Evolutionary conservation across 2,329 filamentous ascomycete species (phyloP), one percentile per base, ranked within the genome.

Genomic region (Monilinia polystroma): DNA sequence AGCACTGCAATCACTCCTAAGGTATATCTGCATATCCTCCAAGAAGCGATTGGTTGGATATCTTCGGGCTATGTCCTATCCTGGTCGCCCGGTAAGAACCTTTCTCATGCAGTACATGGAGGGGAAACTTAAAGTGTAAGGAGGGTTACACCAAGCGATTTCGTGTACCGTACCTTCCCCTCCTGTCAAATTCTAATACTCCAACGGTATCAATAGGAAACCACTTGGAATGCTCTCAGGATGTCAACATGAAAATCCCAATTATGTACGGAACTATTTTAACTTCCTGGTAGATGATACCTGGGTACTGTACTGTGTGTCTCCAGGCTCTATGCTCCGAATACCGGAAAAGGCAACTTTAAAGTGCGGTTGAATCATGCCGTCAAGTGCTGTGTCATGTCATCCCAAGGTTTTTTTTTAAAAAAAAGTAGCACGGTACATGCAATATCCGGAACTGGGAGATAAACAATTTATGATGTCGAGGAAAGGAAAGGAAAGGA

Each of bases 351-450:
- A 51, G 47, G 58, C 32, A 35, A 20, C 45, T 60, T 51, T 51
- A 51, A 20, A 59, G 43, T 57, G 53, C 56, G 32, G 32, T 65
- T 65, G 63, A 59, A 45, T 53, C 59, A 59, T 59, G 47, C 56
- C 63, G 56, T 65, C 63, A 65, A 65, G 63, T 52, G 53, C 41
- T 66, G 64, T 62, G 55, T 54, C 55, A 66, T 62, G 64, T 53
- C 64, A 62, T 66, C 64, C 29, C 56, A 66, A 53, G 56, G 49
- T 63, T 63, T 16, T 54, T 41, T 41, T 32, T 32, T 32, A 4
- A 32, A 54, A 23, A 23, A 23, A 23, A 43, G 59, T 63, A 63
- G 59, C 59, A 63, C 59, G 35, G 51, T 53, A 62, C 35, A 47
- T 66, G 45, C 49, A 63, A 63, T 60, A 51, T 26, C 58, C 59